Evolutionary conservation across 2,329 filamentous ascomycete species (phyloP).

Genomic region (Pseudocercospora eumusae): DNA sequence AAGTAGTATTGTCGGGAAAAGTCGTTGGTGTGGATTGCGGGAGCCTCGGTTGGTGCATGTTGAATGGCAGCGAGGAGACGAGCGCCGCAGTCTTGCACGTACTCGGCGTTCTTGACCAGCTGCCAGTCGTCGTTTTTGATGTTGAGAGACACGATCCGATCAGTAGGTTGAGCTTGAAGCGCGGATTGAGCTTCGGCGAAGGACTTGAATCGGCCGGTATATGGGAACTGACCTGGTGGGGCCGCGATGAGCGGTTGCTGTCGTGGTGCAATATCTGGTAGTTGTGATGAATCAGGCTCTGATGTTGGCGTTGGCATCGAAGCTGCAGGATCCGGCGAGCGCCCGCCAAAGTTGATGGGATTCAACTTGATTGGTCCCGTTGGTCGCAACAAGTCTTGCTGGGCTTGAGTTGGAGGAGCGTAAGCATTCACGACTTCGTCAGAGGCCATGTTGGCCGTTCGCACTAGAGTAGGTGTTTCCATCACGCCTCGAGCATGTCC

Average conservation of each 20-base stretch:
- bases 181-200: conserved; percentile 14
- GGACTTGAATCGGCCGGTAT: not conserved
- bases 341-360: not conserved
- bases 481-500: not conserved
- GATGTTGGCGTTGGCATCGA: not conserved
- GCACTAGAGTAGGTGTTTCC: not conserved
- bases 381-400: not conserved
- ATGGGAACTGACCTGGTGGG: not conserved
- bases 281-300: not conserved
- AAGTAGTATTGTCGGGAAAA: conserved; percentile 17
- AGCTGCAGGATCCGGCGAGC: not conserved
- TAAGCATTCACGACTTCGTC: not conserved
- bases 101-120: not conserved
- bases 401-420: not conserved
- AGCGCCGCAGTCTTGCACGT: conserved; percentile 13
- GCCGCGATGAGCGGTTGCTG: not conserved
- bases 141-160: not conserved
- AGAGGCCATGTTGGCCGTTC: not conserved
- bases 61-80: conserved; percentile 17
- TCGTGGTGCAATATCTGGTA: not conserved
- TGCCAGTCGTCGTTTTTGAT: conserved; percentile 17
- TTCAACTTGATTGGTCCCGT: not conserved
- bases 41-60: not conserved
- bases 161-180: not conserved
- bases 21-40: conserved; percentile 1